These are phyloP conservation scores for Salvia sclarea DNA, from an alignment of 305 asterid species.

Conservation along the genomic window DNA sequence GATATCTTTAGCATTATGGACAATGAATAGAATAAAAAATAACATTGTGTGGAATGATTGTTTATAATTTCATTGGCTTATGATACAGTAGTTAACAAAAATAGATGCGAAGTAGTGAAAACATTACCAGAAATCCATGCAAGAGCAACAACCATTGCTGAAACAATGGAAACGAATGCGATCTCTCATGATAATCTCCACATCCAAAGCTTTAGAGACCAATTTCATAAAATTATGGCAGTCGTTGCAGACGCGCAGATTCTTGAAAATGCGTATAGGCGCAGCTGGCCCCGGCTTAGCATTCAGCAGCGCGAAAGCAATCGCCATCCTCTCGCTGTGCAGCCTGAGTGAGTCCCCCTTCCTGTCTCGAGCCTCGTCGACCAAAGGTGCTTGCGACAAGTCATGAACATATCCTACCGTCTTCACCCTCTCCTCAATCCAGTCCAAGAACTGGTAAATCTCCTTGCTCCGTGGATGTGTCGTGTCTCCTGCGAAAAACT, in stretches of 20 bases:
- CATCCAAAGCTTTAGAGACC: constrained; percentile 43
- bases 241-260: constrained; percentile 62
- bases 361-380: constrained; percentile 51
- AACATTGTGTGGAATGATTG: background rate
- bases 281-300: constrained; percentile 45
- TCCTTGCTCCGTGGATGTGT: constrained; percentile 56
- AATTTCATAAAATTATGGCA: constrained; percentile 62
- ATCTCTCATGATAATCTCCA: constrained; percentile 77
- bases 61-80: background rate
- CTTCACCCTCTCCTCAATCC: constrained; percentile 53
- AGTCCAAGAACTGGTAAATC: constrained; percentile 48
- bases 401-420: constrained; percentile 54
- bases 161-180: constrained; percentile 76
- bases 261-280: constrained; percentile 65
- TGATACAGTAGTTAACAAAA: background rate
- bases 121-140: constrained; percentile 67
- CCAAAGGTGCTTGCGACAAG: constrained; percentile 48
- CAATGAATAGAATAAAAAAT: constrained; percentile 10
- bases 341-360: constrained; percentile 52
- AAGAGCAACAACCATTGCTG: constrained; percentile 63
- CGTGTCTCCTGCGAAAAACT: constrained; percentile 76
- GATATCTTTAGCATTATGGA: background rate
- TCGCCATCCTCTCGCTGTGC: constrained; percentile 75
- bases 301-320: constrained; percentile 66
- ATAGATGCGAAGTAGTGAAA: background rate